These are phyloP conservation scores for Scytalidium lignicola DNA, from an alignment of 2,329 filamentous ascomycete genomes.

Conservation along the genomic window DNA sequence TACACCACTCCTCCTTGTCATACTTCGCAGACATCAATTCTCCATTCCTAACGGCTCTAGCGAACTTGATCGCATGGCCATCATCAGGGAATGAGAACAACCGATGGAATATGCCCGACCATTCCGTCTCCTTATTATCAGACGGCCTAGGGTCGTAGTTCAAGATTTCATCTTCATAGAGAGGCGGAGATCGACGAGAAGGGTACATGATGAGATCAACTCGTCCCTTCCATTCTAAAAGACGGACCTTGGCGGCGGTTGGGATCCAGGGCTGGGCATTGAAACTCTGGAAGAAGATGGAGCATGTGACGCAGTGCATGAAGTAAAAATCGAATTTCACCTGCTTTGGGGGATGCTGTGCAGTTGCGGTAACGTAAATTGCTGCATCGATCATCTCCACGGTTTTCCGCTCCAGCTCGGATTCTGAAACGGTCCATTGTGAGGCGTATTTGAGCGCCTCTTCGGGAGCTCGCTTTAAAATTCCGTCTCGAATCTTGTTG, in stretches of 20 bases:
- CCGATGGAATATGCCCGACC: constrained; percentile 38
- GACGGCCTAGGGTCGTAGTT: constrained; percentile 50
- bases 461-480: constrained; percentile 56
- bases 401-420: constrained; percentile 42
- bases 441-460: constrained; percentile 58
- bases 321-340: constrained; percentile 79
- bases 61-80: constrained; percentile 74
- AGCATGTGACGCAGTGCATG: constrained; percentile 70
- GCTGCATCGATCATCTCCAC: constrained; percentile 67
- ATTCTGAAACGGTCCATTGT: constrained; percentile 52
- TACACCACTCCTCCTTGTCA: constrained; percentile 43
- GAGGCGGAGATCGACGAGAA: constrained; percentile 57
- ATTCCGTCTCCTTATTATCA: constrained; percentile 20
- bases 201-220: constrained; percentile 71
- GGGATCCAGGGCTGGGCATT: constrained; percentile 57
- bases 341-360: constrained; percentile 57
- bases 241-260: constrained; percentile 53
- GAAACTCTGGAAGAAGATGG: constrained; percentile 70
- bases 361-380: constrained; percentile 43
- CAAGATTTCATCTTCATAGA: constrained; percentile 54
- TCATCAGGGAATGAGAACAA: constrained; percentile 59
- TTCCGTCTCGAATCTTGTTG: constrained; percentile 65
- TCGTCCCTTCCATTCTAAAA: constrained; percentile 80
- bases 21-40: constrained; percentile 45
- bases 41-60: constrained; percentile 63